phyloP scores from a whole-genome alignment of 176 grass and related monocot species.

The Aegilops umbellulata region DNA sequence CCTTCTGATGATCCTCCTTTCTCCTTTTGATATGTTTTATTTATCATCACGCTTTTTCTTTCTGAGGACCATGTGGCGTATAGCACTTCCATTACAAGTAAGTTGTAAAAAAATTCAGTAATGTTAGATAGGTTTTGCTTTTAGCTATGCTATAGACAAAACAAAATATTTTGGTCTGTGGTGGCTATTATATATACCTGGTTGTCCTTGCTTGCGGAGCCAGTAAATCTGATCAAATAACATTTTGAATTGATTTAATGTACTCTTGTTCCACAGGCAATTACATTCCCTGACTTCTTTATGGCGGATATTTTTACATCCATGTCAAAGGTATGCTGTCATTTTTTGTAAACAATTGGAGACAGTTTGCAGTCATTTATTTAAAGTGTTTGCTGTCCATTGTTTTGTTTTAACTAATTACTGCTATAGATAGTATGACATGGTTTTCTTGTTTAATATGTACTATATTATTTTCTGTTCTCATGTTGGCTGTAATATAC shows the following conservation, averaged over 20 bases:
- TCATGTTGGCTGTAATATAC: constrained; percentile 2
- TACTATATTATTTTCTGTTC: background rate
- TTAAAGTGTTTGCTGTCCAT: background rate
- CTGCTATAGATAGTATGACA: background rate
- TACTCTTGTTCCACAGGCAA: constrained; percentile 51
- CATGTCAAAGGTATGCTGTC: constrained; percentile 84
- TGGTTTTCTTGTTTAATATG: background rate
- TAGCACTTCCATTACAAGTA: constrained; percentile 92
- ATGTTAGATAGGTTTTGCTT: background rate
- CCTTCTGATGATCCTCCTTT: constrained; percentile 80
- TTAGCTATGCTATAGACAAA: constrained; percentile 14
- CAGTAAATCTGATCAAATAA: background rate
- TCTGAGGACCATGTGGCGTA: constrained; percentile 79
- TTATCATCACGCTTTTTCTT: constrained; percentile 90
- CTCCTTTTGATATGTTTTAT: constrained; percentile 97
- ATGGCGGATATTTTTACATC: constrained; percentile 99
- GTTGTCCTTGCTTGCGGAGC: constrained; percentile 1
- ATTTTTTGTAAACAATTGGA: constrained; percentile 6
- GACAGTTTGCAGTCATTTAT: constrained; percentile 50
- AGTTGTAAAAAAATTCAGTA: constrained; percentile 28
- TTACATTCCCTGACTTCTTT: constrained; percentile 98
- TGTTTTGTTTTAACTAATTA: background rate
- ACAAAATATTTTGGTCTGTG: background rate
- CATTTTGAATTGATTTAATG: constrained; percentile 15
- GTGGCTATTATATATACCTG: background rate